phyloP scores from a whole-genome alignment of 1,284 basidiomycete species.

The Papiliotrema nemorosa region DNA sequence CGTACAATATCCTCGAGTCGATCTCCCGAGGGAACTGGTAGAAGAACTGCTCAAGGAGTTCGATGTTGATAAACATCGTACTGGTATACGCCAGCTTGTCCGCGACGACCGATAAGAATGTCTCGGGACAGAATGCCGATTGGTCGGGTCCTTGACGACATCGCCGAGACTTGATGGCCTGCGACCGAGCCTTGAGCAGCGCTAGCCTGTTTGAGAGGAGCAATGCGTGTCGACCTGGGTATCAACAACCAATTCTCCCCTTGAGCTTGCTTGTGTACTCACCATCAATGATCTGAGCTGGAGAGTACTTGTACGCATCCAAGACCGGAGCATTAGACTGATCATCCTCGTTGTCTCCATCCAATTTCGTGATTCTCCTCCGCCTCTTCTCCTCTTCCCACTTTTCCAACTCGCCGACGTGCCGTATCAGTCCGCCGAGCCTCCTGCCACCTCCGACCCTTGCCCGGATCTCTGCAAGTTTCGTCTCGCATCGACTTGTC shows the following conservation, averaged over 20 bases:
- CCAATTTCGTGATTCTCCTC: constrained; percentile 50
- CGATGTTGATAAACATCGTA: constrained; percentile 98
- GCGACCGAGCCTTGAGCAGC: constrained; percentile 78
- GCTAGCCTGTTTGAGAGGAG: constrained; percentile 76
- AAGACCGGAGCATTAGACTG: constrained; percentile 52
- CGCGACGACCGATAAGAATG: constrained; percentile 92
- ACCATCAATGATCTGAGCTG: constrained; percentile 87
- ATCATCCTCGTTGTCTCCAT: constrained; percentile 19
- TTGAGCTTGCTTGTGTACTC: too few species aligned
- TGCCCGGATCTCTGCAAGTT: constrained; percentile 77
- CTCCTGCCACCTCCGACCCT: constrained; percentile 81
- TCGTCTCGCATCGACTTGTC: constrained; percentile 75
- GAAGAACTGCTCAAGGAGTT: constrained; percentile 96
- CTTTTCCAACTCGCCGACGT: constrained; percentile 80
- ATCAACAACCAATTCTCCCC: background rate
- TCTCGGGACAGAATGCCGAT: constrained; percentile 89
- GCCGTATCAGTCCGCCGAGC: constrained; percentile 70
- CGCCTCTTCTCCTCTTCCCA: constrained; percentile 64
- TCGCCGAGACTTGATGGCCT: constrained; percentile 78
- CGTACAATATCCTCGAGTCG: constrained; percentile 88
- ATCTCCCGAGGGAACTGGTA: constrained; percentile 98
- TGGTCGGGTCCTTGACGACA: constrained; percentile 82
- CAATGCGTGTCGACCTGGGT: constrained; percentile 81
- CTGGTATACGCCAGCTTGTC: constrained; percentile 96
- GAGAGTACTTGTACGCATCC: constrained; percentile 83